Evolutionary conservation across 257 asterid species (phyloP), one percentile per base, ranked within the genome.

Genomic region (Parsonsia alboflavescens): DNA sequence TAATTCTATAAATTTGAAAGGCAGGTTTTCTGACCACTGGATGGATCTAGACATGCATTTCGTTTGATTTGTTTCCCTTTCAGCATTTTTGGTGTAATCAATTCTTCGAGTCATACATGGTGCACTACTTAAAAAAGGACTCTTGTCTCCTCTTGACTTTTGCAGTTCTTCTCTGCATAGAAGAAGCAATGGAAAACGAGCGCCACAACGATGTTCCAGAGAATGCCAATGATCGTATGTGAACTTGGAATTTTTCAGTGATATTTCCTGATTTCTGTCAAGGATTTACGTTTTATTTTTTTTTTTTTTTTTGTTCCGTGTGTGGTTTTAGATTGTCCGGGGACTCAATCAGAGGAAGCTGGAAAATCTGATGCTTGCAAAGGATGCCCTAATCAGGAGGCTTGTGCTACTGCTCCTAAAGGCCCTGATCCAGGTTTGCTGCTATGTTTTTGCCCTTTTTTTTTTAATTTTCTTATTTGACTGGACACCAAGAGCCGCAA

Each of bases 371-470:
- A 91, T 72, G 73, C 90, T 45, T 91, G 97, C 73, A 84, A 75
- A 75, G 97, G 97, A 21, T 93, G 98, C 78, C 97, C 98, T 33
- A 91, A 93, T 77, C 97, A 93, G 80, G 91, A 91, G 65, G 91
- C 82, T 67, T 93, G 98, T 79, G 93, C 97, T 70, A 88, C 97
- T 80, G 98, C 97, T 83, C 97, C 97, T 28, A 91, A 93, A 87
- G 98, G 96, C 77, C 98, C 98, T 7, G 96, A 93, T 66, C 98
- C 98, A 73, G 96, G 97, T 86, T 65, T 21, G 45, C 52, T 22
- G 16, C 21, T 6, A 2, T 26, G 7, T 11, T 33, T 33, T 33
- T 33, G 39, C 39, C 1, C 3, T 33, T 33, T 33, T 1, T 33
- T 33, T 33, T 33, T 1, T 33, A 33, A 1, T 33, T 1, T 33